phyloP scores from a whole-genome alignment of 139 green algal species.

The Astrephomene gubernaculifera region DNA sequence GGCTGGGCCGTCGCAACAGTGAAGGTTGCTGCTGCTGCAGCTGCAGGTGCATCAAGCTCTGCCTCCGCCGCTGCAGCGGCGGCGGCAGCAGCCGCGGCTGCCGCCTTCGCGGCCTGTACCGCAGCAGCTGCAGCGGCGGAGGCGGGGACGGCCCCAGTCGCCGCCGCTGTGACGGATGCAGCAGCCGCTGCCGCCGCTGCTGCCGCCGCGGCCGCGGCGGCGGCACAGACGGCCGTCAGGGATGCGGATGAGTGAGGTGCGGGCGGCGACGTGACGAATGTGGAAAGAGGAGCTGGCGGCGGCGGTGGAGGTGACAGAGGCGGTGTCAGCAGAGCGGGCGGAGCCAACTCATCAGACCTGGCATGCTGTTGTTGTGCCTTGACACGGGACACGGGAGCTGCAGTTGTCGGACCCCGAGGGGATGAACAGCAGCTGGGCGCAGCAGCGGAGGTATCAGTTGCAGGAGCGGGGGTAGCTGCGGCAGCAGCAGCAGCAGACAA shows the following conservation, averaged over 20 bases:
- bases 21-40: too few relatives aligned
- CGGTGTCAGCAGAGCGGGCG: too few relatives aligned
- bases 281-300: too few relatives aligned
- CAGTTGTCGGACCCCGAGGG: not conserved
- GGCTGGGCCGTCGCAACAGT: too few relatives aligned
- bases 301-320: too few relatives aligned
- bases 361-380: too few relatives aligned
- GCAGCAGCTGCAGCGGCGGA: not conserved
- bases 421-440: not conserved
- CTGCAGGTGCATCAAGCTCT: too few relatives aligned
- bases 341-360: too few relatives aligned
- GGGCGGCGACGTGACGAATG: too few relatives aligned
- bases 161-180: not conserved
- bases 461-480: not conserved
- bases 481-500: not conserved
- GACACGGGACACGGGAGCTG: too few relatives aligned
- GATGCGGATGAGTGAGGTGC: too few relatives aligned
- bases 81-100: not conserved
- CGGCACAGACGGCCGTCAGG: not conserved
- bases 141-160: not conserved
- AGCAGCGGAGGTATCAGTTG: not conserved
- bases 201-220: not conserved
- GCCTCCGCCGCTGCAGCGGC: too few relatives aligned
- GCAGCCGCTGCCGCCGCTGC: not conserved
- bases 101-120: not conserved